phyloP scores from a whole-genome alignment of 331 rosid species.

The Arachis monticola region DNA sequence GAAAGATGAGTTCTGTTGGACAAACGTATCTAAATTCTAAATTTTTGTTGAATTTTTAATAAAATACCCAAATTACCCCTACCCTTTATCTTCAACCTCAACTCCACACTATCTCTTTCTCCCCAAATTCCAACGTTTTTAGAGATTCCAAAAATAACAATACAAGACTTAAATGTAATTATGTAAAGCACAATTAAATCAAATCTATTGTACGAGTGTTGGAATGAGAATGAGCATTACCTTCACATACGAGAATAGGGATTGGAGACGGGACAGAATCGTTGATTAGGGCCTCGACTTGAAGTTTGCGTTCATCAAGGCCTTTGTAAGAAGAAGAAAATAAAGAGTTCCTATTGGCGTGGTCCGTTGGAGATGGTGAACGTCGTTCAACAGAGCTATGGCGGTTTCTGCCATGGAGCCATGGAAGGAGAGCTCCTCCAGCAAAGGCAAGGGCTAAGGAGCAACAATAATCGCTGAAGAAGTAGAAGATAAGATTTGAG shows the following conservation, averaged over 20 bases:
- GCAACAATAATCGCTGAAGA: slow-evolving; percentile 25
- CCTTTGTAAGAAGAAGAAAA: too few species aligned
- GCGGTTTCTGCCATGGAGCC: slow-evolving; percentile 30
- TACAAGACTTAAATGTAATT: too few species aligned
- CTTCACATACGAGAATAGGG: slow-evolving; percentile 51
- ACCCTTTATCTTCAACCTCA: too few species aligned
- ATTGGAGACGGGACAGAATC: slow-evolving; percentile 16
- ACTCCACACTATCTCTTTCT: too few species aligned
- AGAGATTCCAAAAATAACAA: neutral
- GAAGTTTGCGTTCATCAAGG: too few species aligned
- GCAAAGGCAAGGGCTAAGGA: slow-evolving; percentile 87
- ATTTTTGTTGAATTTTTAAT: too few species aligned
- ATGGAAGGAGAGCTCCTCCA: slow-evolving; percentile 45
- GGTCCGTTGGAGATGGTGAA: slow-evolving; percentile 62
- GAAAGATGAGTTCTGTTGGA: too few species aligned
- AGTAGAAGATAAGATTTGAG: slow-evolving; percentile 27
- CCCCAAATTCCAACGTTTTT: too few species aligned
- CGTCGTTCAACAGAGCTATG: slow-evolving; percentile 47
- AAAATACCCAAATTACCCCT: too few species aligned
- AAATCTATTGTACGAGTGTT: too few species aligned
- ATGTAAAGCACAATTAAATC: too few species aligned
- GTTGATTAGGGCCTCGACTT: neutral
- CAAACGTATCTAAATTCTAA: too few species aligned
- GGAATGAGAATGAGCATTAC: slow-evolving; percentile 32
- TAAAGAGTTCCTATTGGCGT: neutral